phyloP scores from a whole-genome alignment of 2,329 filamentous ascomycete genomes.

The Cladosporium sp. region DNA sequence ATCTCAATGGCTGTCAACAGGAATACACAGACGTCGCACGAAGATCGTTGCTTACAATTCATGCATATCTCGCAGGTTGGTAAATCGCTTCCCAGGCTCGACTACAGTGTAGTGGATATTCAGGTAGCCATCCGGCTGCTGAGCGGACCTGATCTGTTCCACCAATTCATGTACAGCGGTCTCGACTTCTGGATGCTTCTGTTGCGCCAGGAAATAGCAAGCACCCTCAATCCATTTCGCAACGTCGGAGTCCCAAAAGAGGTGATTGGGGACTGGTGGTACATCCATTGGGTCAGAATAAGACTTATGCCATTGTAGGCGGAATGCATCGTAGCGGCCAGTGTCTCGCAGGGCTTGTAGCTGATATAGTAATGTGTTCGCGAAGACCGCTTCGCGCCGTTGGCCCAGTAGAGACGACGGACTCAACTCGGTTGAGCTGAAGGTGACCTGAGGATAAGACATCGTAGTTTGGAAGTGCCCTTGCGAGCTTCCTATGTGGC shows the following conservation, averaged over 20 bases:
- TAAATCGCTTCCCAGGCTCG: conserved; percentile 52
- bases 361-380: conserved; percentile 48
- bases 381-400: conserved; percentile 41
- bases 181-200: conserved; percentile 45
- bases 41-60: conserved; percentile 40
- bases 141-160: conserved; percentile 53
- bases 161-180: conserved; percentile 54
- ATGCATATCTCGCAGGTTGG: conserved; percentile 59
- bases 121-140: conserved; percentile 58
- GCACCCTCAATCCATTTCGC: conserved; percentile 62
- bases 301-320: conserved; percentile 52
- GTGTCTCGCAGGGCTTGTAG: conserved; percentile 51
- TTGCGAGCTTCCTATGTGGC: too few relatives aligned
- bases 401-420: conserved; percentile 29
- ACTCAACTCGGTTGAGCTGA: conserved; percentile 28
- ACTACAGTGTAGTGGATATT: conserved; percentile 62
- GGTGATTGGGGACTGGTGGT: conserved; percentile 55
- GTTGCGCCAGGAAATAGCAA: conserved; percentile 50
- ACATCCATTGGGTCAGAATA: conserved; percentile 49
- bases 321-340: conserved; percentile 53
- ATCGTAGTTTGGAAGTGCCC: conserved; percentile 15
- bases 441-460: conserved; percentile 42
- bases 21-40: conserved; percentile 29
- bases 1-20: conserved; percentile 24
- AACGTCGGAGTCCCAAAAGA: conserved; percentile 53